Conservation (phyloP, 139 green algal species). For the Auxenochlorella pyrenoidosa region DNA sequence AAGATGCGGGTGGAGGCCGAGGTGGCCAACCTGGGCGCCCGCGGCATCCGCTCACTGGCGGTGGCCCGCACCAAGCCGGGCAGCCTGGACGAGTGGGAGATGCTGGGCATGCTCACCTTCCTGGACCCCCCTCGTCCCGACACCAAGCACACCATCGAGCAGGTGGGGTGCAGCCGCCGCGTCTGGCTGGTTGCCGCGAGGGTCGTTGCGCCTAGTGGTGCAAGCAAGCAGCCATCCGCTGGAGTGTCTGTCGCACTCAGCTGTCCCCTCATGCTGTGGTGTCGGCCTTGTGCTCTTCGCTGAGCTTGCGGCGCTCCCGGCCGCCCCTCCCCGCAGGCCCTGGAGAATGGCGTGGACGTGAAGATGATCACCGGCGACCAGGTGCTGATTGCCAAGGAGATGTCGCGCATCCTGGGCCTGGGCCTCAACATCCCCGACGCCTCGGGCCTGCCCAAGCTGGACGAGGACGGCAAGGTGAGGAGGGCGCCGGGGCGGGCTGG, state of each 20-base stretch:
- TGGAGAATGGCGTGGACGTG: slow-evolving; percentile 84
- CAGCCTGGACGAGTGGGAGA: slow-evolving; percentile 62
- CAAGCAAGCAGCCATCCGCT: not conserved
- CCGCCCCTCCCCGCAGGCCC: slow-evolving; percentile 30
- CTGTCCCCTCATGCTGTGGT: no score
- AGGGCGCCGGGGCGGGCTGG: not conserved
- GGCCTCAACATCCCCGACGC: slow-evolving; percentile 82
- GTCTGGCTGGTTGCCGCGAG: no score
- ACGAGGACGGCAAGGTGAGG: slow-evolving; percentile 67
- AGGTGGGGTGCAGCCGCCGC: not conserved
- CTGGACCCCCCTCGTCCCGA: slow-evolving; percentile 89
- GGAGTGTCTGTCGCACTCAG: no score
- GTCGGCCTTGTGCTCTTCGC: no score
- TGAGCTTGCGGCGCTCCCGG: no score
- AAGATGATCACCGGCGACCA: slow-evolving; percentile 96
- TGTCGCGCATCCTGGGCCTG: slow-evolving; percentile 69
- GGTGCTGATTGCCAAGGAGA: slow-evolving; percentile 89
- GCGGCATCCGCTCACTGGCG: slow-evolving; percentile 83
- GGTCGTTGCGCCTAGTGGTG: no score
- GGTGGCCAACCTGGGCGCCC: slow-evolving; percentile 72
- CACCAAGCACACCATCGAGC: slow-evolving; percentile 83
- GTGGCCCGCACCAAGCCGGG: slow-evolving; percentile 61
- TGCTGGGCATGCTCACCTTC: slow-evolving; percentile 89
- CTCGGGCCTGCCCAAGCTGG: slow-evolving; percentile 61
- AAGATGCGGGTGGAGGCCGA: slow-evolving; percentile 53